Evolutionary conservation across 768 basidiomycete species (phyloP).

Genomic region (Symmetrospora coprosmae): DNA sequence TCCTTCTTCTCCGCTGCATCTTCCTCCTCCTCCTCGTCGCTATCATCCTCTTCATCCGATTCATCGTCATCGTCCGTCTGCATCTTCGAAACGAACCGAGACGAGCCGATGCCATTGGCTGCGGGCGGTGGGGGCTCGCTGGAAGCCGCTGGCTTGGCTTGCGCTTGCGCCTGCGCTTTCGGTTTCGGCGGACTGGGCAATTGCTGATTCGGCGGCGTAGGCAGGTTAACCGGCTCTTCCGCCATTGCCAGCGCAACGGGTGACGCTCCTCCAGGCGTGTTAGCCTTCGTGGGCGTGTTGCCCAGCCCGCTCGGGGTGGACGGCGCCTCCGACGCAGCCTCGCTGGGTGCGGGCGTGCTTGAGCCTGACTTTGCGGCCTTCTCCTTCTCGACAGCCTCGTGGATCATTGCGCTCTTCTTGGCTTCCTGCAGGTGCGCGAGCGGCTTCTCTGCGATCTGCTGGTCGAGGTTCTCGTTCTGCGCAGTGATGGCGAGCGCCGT

Average conservation of each 20-base stretch:
- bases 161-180: no score
- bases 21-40: not conserved
- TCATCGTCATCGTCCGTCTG: not conserved
- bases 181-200: not conserved
- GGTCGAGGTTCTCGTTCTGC: constrained; percentile 18
- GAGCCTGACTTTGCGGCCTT: not conserved
- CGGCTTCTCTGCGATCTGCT: constrained; percentile 41
- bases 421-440: constrained; percentile 51
- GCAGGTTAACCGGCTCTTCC: no score
- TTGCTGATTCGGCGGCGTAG: no score
- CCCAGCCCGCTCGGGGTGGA: no score
- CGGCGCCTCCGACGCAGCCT: not conserved
- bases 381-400: constrained; percentile 1
- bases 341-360: not conserved
- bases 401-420: constrained; percentile 65
- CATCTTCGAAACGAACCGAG: not conserved
- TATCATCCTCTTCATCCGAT: no score
- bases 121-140: not conserved
- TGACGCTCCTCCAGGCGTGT: no score
- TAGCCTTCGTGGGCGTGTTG: no score
- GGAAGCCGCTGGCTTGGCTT: not conserved
- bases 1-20: constrained; percentile 26
- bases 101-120: not conserved
- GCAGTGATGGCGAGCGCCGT: constrained; percentile 3
- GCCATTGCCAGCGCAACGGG: no score